A percentile compares a stretch with the other conserved stretches of the same genome.
Conservation (phyloP, 257 asterid species). For the Penstemon eatonii region DNA sequence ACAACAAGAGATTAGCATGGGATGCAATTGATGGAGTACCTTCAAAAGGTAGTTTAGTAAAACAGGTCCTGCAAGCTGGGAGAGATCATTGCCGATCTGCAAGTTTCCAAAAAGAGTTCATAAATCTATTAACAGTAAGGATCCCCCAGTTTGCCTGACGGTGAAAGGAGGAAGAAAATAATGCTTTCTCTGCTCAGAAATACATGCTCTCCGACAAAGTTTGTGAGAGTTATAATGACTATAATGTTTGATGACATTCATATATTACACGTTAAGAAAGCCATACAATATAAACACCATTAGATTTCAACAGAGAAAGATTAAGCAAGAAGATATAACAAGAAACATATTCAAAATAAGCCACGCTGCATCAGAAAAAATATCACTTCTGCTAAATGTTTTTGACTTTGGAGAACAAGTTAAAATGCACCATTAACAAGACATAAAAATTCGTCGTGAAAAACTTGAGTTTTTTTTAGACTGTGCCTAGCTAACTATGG, state of each 20-base stretch:
- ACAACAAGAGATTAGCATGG: conserved; percentile 8
- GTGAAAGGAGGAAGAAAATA: neutral
- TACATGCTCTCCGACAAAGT: neutral
- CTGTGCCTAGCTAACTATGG: neutral
- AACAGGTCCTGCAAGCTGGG: conserved; percentile 89
- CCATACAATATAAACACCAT: neutral
- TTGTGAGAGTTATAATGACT: neutral
- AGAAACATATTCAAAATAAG: neutral
- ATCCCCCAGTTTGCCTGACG: neutral
- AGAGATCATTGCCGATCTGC: conserved; percentile 82
- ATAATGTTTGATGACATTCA: neutral
- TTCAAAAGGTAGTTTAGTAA: conserved; percentile 68
- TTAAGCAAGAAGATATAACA: neutral
- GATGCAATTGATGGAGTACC: conserved; percentile 42
- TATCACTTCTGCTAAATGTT: neutral
- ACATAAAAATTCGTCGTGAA: neutral
- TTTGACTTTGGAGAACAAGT: neutral
- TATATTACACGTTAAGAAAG: neutral
- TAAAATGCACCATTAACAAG: neutral
- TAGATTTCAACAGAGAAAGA: neutral
- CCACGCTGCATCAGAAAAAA: neutral
- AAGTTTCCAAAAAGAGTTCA: conserved; percentile 21
- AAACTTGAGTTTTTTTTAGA: neutral
- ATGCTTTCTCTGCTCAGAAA: neutral
- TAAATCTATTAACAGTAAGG: conserved; percentile 2